These are phyloP conservation scores for Podospora anserina DNA, from an alignment of 495 filamentous ascomycete species.

Conservation along the genomic window DNA sequence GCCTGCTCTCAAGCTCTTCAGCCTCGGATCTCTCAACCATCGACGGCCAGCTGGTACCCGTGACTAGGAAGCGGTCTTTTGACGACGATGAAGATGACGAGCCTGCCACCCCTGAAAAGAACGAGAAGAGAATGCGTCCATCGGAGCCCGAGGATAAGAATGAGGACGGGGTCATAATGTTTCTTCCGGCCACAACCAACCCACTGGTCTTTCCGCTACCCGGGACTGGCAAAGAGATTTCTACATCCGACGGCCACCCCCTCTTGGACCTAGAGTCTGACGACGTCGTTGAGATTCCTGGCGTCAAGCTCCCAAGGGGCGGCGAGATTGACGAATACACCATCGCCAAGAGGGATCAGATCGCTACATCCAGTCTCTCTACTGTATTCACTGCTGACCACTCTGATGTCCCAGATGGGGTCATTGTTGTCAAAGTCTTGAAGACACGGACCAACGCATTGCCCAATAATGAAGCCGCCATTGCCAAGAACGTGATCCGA, in stretches of 20 bases:
- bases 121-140: constrained; percentile 38
- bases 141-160: constrained; percentile 28
- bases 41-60: constrained; percentile 31
- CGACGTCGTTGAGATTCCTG: constrained; percentile 41
- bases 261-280: constrained; percentile 43
- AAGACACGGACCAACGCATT: constrained; percentile 40
- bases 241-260: constrained; percentile 42
- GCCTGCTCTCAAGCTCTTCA: constrained; percentile 24
- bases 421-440: constrained; percentile 50
- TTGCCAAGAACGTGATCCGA: constrained; percentile 45
- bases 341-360: constrained; percentile 45
- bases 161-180: constrained; percentile 47
- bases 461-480: constrained; percentile 35
- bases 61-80: constrained; percentile 44
- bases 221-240: constrained; percentile 43
- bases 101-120: constrained; percentile 24
- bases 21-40: constrained; percentile 18
- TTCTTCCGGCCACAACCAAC: constrained; percentile 42
- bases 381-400: constrained; percentile 50
- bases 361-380: constrained; percentile 44
- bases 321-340: constrained; percentile 44
- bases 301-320: constrained; percentile 37
- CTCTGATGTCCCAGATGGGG: constrained; percentile 40
- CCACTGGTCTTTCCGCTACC: constrained; percentile 43
- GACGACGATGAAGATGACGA: constrained; percentile 38